phyloP scores from a whole-genome alignment of 768 basidiomycete species.

The Scleroderma citrinum region DNA sequence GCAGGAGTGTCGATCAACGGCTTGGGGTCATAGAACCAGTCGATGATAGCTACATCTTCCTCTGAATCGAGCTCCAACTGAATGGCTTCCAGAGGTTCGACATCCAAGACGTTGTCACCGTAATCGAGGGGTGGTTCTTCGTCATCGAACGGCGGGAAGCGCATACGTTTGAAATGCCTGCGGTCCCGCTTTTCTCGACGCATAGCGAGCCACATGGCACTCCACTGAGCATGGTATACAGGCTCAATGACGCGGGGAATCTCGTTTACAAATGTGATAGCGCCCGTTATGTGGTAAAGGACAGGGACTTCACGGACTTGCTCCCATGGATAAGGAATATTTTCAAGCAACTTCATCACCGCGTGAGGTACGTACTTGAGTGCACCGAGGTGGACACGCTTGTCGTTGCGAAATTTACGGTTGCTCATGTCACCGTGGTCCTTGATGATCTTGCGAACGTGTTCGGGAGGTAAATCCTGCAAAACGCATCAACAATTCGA shows the following conservation, averaged over 20 bases:
- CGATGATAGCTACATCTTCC: constrained; percentile 86
- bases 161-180: constrained; percentile 99
- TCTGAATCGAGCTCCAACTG: constrained; percentile 91
- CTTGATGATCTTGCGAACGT: constrained; percentile 98
- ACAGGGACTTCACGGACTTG: constrained; percentile 99
- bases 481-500: constrained; percentile 3
- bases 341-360: constrained; percentile 98
- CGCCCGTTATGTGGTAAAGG: constrained; percentile 97
- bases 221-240: constrained; percentile 98
- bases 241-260: constrained; percentile 96
- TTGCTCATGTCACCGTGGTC: constrained; percentile 99
- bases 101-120: constrained; percentile 97
- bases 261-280: constrained; percentile 99
- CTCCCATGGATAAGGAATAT: constrained; percentile 97
- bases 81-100: constrained; percentile 96
- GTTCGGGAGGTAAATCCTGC: constrained; percentile 93
- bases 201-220: constrained; percentile 99
- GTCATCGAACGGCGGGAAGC: constrained; percentile 98
- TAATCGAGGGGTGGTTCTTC: constrained; percentile 99
- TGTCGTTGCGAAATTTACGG: constrained; percentile 98
- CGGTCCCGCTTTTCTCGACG: constrained; percentile 97
- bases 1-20: constrained; percentile 85
- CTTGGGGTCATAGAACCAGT: constrained; percentile 99
- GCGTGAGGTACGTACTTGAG: constrained; percentile 99
- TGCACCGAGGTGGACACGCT: constrained; percentile 97